Conservation (phyloP, 441 rosid species). For the Adansonia grandidieri region DNA sequence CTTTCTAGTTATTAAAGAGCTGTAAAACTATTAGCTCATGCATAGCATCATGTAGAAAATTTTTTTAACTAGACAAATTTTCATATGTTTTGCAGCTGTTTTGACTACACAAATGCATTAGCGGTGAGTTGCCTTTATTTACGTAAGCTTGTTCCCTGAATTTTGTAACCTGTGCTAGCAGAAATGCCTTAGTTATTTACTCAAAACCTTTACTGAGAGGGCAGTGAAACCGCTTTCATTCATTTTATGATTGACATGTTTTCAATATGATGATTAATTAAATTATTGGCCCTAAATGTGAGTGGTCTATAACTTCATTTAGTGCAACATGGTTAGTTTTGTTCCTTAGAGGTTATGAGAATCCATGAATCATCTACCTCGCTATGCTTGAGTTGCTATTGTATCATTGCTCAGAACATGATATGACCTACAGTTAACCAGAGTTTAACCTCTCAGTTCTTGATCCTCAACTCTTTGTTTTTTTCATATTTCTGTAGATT, state of each 20-base stretch:
- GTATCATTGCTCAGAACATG: neutral
- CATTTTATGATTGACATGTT: neutral
- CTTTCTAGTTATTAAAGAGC: neutral
- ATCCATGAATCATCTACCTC: neutral
- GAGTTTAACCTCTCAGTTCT: neutral
- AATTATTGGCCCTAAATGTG: neutral
- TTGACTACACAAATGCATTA: conserved; percentile 94
- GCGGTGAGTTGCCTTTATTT: conserved; percentile 66
- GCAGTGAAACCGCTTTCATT: conserved; percentile 1
- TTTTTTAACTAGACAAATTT: conserved; percentile 30
- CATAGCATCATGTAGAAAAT: conserved; percentile 1
- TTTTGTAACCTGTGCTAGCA: neutral
- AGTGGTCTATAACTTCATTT: neutral
- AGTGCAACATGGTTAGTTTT: neutral
- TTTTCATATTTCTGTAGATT: neutral
- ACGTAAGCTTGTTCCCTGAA: conserved; percentile 1
- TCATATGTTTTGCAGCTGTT: conserved; percentile 67
- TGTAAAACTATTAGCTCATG: neutral
- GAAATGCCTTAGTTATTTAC: neutral
- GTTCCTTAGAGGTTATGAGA: neutral
- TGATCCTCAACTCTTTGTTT: neutral
- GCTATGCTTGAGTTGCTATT: neutral
- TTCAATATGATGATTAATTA: neutral
- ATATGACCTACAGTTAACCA: neutral
- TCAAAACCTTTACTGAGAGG: neutral